phyloP scores from a whole-genome alignment of 257 asterid species.

The Catharanthus roseus region DNA sequence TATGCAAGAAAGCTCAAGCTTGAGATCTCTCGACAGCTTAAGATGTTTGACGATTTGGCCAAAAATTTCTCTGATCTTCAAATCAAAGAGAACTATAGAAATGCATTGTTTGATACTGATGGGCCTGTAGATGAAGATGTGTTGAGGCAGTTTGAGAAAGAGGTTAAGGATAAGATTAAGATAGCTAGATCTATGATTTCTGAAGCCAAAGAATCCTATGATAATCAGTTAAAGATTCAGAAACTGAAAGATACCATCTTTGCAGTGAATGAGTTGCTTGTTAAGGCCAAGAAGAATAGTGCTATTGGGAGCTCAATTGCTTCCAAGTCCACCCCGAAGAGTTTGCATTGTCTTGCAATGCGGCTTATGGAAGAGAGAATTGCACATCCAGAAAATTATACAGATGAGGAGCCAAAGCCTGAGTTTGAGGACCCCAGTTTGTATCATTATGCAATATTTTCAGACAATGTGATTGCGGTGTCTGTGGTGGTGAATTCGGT shows the following conservation, averaged over 20 bases:
- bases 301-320: conserved; percentile 79
- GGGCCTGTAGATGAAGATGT: conserved; percentile 87
- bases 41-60: conserved; percentile 85
- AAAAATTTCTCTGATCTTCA: conserved; percentile 66
- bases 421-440: conserved; percentile 87
- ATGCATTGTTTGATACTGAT: conserved; percentile 62
- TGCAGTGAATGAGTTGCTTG: conserved; percentile 82
- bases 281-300: conserved; percentile 91
- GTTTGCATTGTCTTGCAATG: conserved; percentile 97
- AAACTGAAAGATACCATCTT: conserved; percentile 87
- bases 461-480: conserved; percentile 86
- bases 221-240: conserved; percentile 92
- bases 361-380: conserved; percentile 95
- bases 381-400: conserved; percentile 83
- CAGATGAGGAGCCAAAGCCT: conserved; percentile 61
- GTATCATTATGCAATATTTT: conserved; percentile 83
- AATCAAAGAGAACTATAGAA: conserved; percentile 49
- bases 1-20: conserved; percentile 91
- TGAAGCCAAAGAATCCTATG: conserved; percentile 87
- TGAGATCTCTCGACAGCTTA: conserved; percentile 81
- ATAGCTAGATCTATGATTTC: conserved; percentile 74
- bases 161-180: conserved; percentile 92
- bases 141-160: conserved; percentile 91
- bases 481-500: conserved; percentile 89
- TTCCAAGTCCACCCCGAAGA: conserved; percentile 95